A percentile compares a stretch with the other conserved stretches of the same genome.
These are phyloP conservation scores for Nicotiana undulata DNA, from an alignment of 257 asterid species.

Conservation along the genomic window DNA sequence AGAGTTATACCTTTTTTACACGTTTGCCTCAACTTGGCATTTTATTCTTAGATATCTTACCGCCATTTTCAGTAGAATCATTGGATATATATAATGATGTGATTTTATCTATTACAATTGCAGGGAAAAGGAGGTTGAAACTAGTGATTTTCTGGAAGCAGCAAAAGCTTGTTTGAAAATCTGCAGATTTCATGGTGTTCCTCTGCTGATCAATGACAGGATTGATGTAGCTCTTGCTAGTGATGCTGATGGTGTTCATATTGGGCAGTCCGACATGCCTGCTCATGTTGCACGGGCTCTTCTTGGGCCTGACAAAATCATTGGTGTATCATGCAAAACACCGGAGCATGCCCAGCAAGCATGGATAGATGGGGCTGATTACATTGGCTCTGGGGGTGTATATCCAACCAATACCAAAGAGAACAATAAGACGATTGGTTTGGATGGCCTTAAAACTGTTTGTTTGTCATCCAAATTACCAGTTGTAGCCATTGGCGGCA, in stretches of 20 bases:
- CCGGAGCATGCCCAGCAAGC: slow-evolving; percentile 74
- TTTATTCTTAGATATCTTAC: background rate
- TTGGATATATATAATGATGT: background rate
- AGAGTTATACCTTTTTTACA: background rate
- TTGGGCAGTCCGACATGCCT: slow-evolving; percentile 95
- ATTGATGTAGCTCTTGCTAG: slow-evolving; percentile 83
- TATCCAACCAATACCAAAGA: slow-evolving; percentile 84
- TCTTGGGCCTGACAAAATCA: slow-evolving; percentile 82
- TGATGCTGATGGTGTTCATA: slow-evolving; percentile 89
- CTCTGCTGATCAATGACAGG: slow-evolving; percentile 79
- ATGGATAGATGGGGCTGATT: slow-evolving; percentile 82
- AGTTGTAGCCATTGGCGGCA: slow-evolving; percentile 92
- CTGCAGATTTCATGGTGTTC: slow-evolving; percentile 55
- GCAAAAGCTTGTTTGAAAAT: slow-evolving; percentile 60
- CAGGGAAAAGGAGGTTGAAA: slow-evolving; percentile 84
- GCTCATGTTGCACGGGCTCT: slow-evolving; percentile 55
- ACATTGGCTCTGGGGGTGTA: slow-evolving; percentile 91
- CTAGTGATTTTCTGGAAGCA: slow-evolving; percentile 71
- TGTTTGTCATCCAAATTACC: slow-evolving; percentile 71
- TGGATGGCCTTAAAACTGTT: slow-evolving; percentile 67
- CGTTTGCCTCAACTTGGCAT: background rate
- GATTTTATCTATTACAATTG: background rate
- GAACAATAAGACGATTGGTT: slow-evolving; percentile 54
- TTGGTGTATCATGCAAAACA: slow-evolving; percentile 90
- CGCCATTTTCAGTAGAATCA: background rate